Percentiles rank a stretch among this genome's conserved stretches.
These are phyloP conservation scores for Tricholoma bakamatsutake DNA, from an alignment of 768 basidiomycete species.

Conservation along the genomic window DNA sequence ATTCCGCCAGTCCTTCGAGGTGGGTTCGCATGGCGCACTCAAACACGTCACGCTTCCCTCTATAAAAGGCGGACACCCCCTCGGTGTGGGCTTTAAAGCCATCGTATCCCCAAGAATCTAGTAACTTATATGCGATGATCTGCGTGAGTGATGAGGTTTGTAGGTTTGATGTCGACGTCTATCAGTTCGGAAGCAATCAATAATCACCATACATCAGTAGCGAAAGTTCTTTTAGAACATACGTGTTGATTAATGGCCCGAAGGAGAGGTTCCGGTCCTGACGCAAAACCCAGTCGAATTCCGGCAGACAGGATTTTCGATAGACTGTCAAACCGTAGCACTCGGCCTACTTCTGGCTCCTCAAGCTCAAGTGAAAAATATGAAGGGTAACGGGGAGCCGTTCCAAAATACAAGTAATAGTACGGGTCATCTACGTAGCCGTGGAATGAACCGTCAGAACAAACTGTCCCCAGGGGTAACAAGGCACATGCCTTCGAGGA, in stretches of 20 bases:
- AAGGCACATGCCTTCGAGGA: slow-evolving; percentile 61
- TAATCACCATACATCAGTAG: background rate
- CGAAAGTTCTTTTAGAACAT: slow-evolving; percentile 1
- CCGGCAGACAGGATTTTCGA: slow-evolving; percentile 74
- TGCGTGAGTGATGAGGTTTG: slow-evolving; percentile 58
- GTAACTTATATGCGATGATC: slow-evolving; percentile 46
- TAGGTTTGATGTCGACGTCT: slow-evolving; percentile 45
- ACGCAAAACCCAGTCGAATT: slow-evolving; percentile 71
- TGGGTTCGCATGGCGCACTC: slow-evolving; percentile 63
- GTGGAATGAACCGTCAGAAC: background rate
- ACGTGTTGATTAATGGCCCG: slow-evolving; percentile 64
- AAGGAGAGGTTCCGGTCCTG: slow-evolving; percentile 61
- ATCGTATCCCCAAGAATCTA: slow-evolving; percentile 64
- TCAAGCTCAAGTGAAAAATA: slow-evolving; percentile 75
- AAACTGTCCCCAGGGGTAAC: background rate
- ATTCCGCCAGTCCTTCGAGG: slow-evolving; percentile 59
- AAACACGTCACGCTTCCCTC: slow-evolving; percentile 63
- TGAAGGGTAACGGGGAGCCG: slow-evolving; percentile 52
- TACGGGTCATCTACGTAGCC: slow-evolving; percentile 63
- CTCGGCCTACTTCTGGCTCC: slow-evolving; percentile 48
- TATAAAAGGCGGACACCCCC: slow-evolving; percentile 63
- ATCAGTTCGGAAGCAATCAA: background rate
- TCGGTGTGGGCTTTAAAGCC: slow-evolving; percentile 63
- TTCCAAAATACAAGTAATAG: slow-evolving; percentile 68
- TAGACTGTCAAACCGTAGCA: slow-evolving; percentile 81